These are phyloP conservation scores for Euphorbia lathyris DNA, from an alignment of 345 rosid species.

Conservation along the genomic window DNA sequence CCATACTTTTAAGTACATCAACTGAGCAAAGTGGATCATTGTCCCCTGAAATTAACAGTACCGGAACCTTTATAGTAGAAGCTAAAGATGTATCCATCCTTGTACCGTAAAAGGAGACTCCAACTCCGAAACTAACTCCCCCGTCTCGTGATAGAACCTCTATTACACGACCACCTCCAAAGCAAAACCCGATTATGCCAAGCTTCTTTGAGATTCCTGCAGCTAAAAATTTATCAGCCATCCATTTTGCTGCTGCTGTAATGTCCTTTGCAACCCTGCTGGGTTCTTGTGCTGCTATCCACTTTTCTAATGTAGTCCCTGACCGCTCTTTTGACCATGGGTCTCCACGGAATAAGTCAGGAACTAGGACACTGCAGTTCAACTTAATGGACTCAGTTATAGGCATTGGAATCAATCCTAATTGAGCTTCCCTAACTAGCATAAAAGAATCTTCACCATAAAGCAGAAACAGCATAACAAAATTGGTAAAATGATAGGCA, in stretches of 20 bases:
- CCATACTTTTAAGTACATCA: constrained; percentile 37
- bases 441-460: neutral
- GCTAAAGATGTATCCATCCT: constrained; percentile 53
- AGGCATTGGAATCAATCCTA: neutral
- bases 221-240: constrained; percentile 69
- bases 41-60: constrained; percentile 72
- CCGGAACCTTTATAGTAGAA: constrained; percentile 53
- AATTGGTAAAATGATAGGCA: neutral
- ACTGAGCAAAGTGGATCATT: constrained; percentile 64
- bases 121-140: constrained; percentile 49
- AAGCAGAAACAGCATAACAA: neutral
- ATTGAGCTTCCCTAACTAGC: neutral
- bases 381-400: neutral
- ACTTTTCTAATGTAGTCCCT: constrained; percentile 40
- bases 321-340: constrained; percentile 66
- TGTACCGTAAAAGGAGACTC: constrained; percentile 81
- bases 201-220: constrained; percentile 84
- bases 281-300: constrained; percentile 53
- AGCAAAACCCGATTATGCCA: constrained; percentile 77
- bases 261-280: constrained; percentile 53
- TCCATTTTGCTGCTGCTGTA: constrained; percentile 52
- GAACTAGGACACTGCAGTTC: constrained; percentile 72
- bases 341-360: constrained; percentile 81
- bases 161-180: constrained; percentile 72
- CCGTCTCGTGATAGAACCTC: constrained; percentile 59